Base-by-base conservation (phyloP, 176 grass and related monocot species). In the Calamus simplicifolius region DNA sequence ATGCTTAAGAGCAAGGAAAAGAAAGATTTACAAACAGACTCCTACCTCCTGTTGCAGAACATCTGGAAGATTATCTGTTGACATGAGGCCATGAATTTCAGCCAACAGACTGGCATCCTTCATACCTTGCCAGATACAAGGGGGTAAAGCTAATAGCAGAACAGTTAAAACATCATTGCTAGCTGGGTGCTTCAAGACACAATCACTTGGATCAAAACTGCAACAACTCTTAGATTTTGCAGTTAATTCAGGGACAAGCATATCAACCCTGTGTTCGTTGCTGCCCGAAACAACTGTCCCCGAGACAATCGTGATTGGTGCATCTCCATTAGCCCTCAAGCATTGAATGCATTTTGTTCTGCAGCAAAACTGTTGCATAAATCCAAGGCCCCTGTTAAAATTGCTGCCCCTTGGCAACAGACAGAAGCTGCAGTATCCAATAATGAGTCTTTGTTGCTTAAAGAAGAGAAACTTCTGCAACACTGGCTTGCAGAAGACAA, bases 81-180 rank as follows among this genome's bases (percentile, higher is more conserved):
- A 90, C 73, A 90, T 56, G 56, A 90, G 80, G 69, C 28, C 56
- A 74, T 74, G 77, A 66, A 96, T 69, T 87, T 96, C 80, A 53
- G 63, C 55, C 78, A 63, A 54, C 49, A 72, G 38, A 1, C 28
- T 62, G 50, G 17, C 29, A 18, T 62, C 69, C 50, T 62, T 54
- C 5, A 62, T 38, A 16, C 29, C 58, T 18, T 25, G 53, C 69
- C 86, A 96, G 48, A 75, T 82, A 48, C 7, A 29, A 7, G 82
- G 77, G 30, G 82, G 82, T 60, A 96, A 80, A 74, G 84, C 74
- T 57, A 96, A 73, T 18, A 96, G 43, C 49, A 96, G 70, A 79
- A 96, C 77, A 31, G 75, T 85, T 61, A 90, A 19, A 68, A 77
- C 54, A 85, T 85, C 86, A 71, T 17, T 23, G 16, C 29, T 81